phyloP scores from a whole-genome alignment of 2,329 filamentous ascomycete species.

The Claviceps lovelessii region DNA sequence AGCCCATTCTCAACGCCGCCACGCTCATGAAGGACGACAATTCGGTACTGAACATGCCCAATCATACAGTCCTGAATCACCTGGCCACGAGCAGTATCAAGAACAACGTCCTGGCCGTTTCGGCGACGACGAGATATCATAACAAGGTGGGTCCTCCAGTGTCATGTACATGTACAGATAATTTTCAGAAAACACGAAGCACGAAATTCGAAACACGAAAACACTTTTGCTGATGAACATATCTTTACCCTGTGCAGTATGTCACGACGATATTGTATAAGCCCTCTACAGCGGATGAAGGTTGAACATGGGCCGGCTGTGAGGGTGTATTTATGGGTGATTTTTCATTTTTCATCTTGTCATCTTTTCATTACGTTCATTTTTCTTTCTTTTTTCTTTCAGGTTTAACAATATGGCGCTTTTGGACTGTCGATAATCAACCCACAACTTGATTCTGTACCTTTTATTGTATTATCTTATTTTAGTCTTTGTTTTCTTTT shows the following conservation, averaged over 20 bases:
- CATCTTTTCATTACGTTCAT: no score
- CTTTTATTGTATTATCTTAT: background rate
- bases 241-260: constrained; percentile 45
- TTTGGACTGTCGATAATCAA: no score
- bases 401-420: background rate
- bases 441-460: no score
- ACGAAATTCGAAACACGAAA: background rate
- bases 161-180: background rate
- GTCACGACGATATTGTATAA: constrained; percentile 97
- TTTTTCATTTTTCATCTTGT: no score
- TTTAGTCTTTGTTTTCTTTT: background rate
- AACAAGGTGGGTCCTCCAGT: constrained; percentile 52
- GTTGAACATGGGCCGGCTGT: constrained; percentile 8
- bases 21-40: constrained; percentile 95
- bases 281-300: constrained; percentile 51
- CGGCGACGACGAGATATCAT: constrained; percentile 93
- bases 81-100: constrained; percentile 96
- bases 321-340: background rate
- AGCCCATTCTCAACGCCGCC: constrained; percentile 84
- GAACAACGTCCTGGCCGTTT: constrained; percentile 86
- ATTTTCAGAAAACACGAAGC: background rate
- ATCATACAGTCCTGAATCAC: constrained; percentile 93
- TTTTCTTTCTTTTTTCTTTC: background rate
- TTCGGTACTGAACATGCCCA: constrained; percentile 91
- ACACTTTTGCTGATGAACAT: background rate